A percentile compares a stretch with the other conserved stretches of the same genome.
phyloP scores from a whole-genome alignment of 495 filamentous ascomycete genomes.

The Staphylotrichum longicolle region DNA sequence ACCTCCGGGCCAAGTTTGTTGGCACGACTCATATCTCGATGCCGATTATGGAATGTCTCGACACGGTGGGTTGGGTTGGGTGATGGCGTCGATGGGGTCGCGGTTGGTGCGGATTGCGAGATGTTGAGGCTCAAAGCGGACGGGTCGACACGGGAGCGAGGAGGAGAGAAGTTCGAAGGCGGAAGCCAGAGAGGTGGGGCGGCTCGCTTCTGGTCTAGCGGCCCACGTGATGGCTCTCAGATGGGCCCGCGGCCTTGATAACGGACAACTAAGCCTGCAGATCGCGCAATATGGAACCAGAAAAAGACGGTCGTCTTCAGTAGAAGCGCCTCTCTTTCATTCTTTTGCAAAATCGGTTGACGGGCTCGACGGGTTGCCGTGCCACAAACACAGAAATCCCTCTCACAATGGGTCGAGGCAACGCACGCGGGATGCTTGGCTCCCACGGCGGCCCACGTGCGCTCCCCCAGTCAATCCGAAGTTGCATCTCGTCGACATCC shows the following conservation, averaged over 20 bases:
- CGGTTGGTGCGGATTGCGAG: slow-evolving; percentile 21
- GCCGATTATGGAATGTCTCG: slow-evolving; percentile 30
- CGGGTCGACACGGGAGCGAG: slow-evolving; percentile 35
- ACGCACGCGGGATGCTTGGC: no score
- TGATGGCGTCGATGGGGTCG: slow-evolving; percentile 19
- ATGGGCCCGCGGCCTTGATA: background rate
- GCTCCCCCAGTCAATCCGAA: no score
- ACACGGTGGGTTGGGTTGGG: slow-evolving; percentile 23
- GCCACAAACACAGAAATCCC: no score
- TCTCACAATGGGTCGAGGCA: no score
- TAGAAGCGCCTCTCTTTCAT: no score
- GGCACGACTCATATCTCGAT: slow-evolving; percentile 73
- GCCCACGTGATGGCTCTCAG: slow-evolving; percentile 32
- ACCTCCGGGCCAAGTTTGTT: slow-evolving; percentile 94
- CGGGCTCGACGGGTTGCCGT: no score
- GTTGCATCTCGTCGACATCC: no score
- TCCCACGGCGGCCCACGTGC: no score
- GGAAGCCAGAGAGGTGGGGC: slow-evolving; percentile 25
- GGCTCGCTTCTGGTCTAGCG: slow-evolving; percentile 19
- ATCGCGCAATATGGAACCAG: background rate
- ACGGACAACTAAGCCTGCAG: background rate
- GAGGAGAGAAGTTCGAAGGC: slow-evolving; percentile 38
- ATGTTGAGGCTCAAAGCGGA: slow-evolving; percentile 32
- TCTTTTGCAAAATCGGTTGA: no score
- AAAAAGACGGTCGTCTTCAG: no score